phyloP scores from a whole-genome alignment of 2,329 filamentous ascomycete species.

The Alternaria incomplexa region DNA sequence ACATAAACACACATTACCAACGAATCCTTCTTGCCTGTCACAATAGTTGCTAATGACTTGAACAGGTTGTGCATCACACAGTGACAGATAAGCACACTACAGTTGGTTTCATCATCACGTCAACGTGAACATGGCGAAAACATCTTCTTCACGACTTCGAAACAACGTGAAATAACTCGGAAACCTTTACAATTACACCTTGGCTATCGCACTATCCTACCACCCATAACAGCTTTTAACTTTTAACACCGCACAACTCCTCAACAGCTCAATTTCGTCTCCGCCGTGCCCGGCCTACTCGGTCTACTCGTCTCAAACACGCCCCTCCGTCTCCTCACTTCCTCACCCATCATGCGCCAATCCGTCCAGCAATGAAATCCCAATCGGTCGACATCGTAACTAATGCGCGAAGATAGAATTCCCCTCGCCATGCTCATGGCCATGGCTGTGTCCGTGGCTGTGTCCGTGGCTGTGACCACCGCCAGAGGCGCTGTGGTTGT shows the following conservation, averaged over 20 bases:
- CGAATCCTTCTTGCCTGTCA: no score
- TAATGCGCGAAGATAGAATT: slow-evolving; percentile 9
- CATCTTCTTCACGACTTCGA: no score
- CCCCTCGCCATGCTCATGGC: slow-evolving; percentile 5
- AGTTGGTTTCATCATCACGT: no score
- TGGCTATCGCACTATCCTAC: background rate
- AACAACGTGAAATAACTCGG: background rate
- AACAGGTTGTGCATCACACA: background rate
- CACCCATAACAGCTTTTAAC: background rate
- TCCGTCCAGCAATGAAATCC: background rate
- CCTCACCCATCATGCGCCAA: background rate
- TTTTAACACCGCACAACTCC: background rate
- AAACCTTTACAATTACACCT: background rate
- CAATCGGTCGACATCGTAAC: background rate
- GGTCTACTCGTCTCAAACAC: background rate
- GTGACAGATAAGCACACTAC: background rate
- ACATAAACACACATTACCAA: background rate
- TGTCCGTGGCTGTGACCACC: slow-evolving; percentile 2
- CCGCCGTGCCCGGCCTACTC: background rate
- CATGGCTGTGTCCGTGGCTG: background rate
- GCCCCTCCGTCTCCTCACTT: background rate
- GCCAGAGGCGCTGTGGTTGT: slow-evolving; percentile 15
- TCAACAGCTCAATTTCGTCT: background rate
- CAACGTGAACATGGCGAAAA: no score
- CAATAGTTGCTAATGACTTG: background rate